Evolutionary conservation across 106 monocot species (phyloP), one percentile per base, ranked within the genome.

Genomic region (Dendrobium huoshanense): DNA sequence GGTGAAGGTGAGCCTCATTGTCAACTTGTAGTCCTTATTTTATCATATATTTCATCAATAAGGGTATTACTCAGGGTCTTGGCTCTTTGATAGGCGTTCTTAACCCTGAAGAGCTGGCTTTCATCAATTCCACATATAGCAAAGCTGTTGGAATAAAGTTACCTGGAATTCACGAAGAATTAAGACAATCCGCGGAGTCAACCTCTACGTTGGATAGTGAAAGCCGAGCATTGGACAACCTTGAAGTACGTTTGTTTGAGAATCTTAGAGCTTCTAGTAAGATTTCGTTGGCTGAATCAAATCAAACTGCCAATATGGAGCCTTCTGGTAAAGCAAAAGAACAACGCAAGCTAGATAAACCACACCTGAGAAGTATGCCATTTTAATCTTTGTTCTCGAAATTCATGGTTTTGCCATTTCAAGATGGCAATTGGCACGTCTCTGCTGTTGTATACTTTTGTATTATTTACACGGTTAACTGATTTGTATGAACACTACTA

Each of bases 41-140:
- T 73, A 41, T 42, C 15, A 13, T 22, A 4, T 6, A 59, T 64
- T 55, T 13, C 61, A 59, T 58, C 2, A 29, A 44, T 42, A 47
- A 51, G 33, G n/a, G 11, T 19, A 9, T 70, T 48, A 13, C 15
- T 72, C 54, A 7, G 9, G 16, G 67, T 80, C n/a, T 80, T 75
- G 19, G 13, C 73, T 80, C 5, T 79, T 49, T 24, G 19, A n/a
- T 77, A 96, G 96, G 93, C 80, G 91, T 96, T 80, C 90, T 96
- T 20, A 82, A 96, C 70, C 77, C 82, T 76, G 93, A 94, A 80
- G 96, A 96, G 59, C 72, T 96, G 85, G 85, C 88, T n/a, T 84
- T 78, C 51, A 83, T 93, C 44, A 94, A 89, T 59, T 87, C 81
- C 56, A 87, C 85, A 77, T 93, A 83, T 75, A 59, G 51, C 68